A percentile compares a stretch with the other conserved stretches of the same genome.
Conservation (phyloP, 345 rosid genomes). For the Lenwebbia sp. region DNA sequence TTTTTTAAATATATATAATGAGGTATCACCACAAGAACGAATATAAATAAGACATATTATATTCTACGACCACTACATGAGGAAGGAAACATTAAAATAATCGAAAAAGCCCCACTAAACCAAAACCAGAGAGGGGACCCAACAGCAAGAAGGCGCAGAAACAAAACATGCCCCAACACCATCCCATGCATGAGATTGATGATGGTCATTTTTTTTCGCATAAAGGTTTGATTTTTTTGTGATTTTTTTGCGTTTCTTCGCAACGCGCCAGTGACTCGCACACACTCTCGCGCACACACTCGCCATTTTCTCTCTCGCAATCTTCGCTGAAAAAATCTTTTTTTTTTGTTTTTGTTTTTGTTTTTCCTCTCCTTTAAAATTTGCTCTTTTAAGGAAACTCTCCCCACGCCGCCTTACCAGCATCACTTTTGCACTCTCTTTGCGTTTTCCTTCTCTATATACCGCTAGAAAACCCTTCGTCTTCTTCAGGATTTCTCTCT, state of each 20-base stretch:
- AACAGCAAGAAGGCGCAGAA: not conserved
- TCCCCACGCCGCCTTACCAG: constrained; percentile 2
- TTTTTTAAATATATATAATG: too few species aligned
- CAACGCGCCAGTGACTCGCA: not conserved
- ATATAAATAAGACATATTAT: too few species aligned
- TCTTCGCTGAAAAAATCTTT: not conserved
- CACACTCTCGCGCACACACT: not conserved
- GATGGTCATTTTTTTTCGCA: not conserved
- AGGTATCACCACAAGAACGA: too few species aligned
- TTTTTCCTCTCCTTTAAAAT: not conserved
- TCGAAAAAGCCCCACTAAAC: not conserved
- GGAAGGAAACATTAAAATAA: not conserved
- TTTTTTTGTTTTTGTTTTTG: not conserved
- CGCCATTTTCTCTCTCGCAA: not conserved
- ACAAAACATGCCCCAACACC: not conserved
- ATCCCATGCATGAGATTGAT: not conserved
- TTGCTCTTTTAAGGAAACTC: not conserved
- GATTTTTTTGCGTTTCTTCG: not conserved
- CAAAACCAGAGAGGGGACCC: not conserved
- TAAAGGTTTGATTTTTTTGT: not conserved
- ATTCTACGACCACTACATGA: not conserved
- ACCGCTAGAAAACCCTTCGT: not conserved
- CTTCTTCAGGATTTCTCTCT: not conserved
- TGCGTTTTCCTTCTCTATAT: not conserved
- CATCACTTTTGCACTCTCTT: not conserved